Evolutionary conservation across 805 yeast genomes (phyloP), one percentile per base, ranked within the genome.

Genomic region (Kuraishia capsulata): DNA sequence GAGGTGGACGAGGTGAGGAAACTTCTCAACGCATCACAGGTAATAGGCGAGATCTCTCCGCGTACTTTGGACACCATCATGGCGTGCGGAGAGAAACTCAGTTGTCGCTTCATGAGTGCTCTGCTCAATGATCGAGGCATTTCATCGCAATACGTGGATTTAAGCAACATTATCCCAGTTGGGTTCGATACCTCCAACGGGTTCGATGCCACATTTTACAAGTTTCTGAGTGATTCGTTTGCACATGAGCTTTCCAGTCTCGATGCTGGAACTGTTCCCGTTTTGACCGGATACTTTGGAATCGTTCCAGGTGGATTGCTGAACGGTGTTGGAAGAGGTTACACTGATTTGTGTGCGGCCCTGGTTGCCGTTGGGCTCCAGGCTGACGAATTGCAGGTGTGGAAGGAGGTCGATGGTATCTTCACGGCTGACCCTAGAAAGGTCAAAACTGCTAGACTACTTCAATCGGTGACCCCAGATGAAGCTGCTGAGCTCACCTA

Each of bases 341-440:
- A 92, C 62, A 92, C 98, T 8, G 98, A 92, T 59, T 67, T 92
- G 50, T 92, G 98, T 68, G 98, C 98, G 16, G 98, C 97, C 1
- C 70, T 92, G 53, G 74, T 88, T 30, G 96, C 98, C 0, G 97
- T 92, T 21, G 98, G 97, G 1, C 62, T 82, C 36, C 76, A 71
- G 44, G 97, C 97, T 4, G 94, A 87, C 33, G 98, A 92, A 62
- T 69, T 92, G 44, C 98, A 92, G 64, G 86, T 92, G 36, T 92
- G 98, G 98, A 92, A 92, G 53, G 98, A 92, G 65, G 98, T 92
- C 38, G 98, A 92, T 57, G 98, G 98, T 51, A 92, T 92, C 30
- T 92, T 92, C 67, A 89, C 97, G 1, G 98, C 98, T 3, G 98
- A 92, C 57, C 98, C 98, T 30, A 71, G 98, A 44, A 92, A 92